Percentiles rank a stretch among this genome's conserved stretches.
phyloP scores from a whole-genome alignment of 148 eudicot species.

The Silene conica region DNA sequence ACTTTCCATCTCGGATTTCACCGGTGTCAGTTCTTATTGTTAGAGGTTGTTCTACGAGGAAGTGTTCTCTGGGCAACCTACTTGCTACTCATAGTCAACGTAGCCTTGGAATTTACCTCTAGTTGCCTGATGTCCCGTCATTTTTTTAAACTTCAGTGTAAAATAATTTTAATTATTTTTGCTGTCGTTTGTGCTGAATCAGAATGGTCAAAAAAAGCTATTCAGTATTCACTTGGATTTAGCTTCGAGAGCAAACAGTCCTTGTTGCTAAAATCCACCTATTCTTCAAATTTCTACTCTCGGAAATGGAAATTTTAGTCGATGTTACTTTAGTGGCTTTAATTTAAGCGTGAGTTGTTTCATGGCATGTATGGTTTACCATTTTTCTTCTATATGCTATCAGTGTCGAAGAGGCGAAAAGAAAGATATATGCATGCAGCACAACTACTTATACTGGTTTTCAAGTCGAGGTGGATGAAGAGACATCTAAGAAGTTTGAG shows the following conservation, averaged over 20 bases:
- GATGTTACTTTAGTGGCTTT: background rate
- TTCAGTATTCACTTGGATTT: background rate
- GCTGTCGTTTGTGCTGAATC: background rate
- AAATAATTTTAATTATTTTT: no score
- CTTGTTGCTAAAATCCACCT: background rate
- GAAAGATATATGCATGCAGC: slow-evolving; percentile 85
- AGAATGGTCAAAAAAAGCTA: no score
- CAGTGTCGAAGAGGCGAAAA: slow-evolving; percentile 94
- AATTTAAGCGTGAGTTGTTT: background rate
- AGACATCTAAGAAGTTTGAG: slow-evolving; percentile 64
- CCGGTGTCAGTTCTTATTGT: background rate
- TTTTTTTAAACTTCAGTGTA: no score
- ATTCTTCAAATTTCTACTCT: background rate
- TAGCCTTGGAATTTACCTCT: background rate
- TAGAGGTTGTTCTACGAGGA: background rate
- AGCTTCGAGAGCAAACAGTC: background rate
- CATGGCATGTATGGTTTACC: background rate
- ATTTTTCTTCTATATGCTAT: slow-evolving; percentile 2
- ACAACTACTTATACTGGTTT: slow-evolving; percentile 83
- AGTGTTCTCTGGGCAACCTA: background rate
- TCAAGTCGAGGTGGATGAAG: slow-evolving; percentile 74
- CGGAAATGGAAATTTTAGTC: background rate
- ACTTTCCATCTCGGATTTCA: background rate
- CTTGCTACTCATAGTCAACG: background rate
- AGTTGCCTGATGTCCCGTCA: background rate